A percentile compares a stretch with the other conserved stretches of the same genome.
Evolutionary conservation across 1,139 yeast species (phyloP).

Genomic region (Scheffersomyces quercinus): DNA sequence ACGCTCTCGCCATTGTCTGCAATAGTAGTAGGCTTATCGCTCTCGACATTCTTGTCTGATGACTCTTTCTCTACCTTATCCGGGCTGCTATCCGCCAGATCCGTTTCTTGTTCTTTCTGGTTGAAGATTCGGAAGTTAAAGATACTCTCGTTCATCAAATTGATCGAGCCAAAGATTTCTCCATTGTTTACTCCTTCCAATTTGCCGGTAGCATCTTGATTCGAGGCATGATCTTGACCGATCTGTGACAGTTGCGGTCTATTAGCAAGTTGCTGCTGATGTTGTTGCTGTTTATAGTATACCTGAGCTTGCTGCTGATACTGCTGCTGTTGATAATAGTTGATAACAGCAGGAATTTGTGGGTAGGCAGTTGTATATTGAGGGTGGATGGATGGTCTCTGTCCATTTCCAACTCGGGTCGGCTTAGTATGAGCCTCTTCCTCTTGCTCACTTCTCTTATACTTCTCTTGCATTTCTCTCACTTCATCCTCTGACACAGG

Average conservation of each 20-base stretch:
- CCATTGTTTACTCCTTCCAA: conserved; percentile 16
- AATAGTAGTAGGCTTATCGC: neutral
- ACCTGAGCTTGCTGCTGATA: conserved; percentile 1
- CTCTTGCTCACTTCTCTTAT: conserved; percentile 11
- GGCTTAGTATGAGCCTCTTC: conserved; percentile 6
- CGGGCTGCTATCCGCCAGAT: conserved; percentile 8
- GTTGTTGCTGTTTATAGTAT: neutral
- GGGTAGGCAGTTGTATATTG: neutral
- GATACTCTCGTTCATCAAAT: conserved; percentile 44
- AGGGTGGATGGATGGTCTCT: no score
- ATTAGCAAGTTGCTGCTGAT: neutral
- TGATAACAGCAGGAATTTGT: neutral
- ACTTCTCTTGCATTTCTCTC: conserved; percentile 40
- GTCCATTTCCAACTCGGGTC: neutral
- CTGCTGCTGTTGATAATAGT: conserved; percentile 3
- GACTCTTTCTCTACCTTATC: conserved; percentile 7
- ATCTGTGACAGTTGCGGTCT: neutral
- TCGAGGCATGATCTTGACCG: neutral
- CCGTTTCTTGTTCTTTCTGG: conserved; percentile 12
- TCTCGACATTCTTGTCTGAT: conserved; percentile 1
- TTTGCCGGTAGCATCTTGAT: neutral
- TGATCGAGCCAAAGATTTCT: conserved; percentile 44
- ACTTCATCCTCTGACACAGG: conserved; percentile 41
- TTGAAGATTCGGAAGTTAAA: conserved; percentile 44
- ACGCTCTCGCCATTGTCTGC: conserved; percentile 2